Evolutionary conservation across 805 yeast genomes (phyloP).

Genomic region (Sugiyamaella valdiviana): DNA sequence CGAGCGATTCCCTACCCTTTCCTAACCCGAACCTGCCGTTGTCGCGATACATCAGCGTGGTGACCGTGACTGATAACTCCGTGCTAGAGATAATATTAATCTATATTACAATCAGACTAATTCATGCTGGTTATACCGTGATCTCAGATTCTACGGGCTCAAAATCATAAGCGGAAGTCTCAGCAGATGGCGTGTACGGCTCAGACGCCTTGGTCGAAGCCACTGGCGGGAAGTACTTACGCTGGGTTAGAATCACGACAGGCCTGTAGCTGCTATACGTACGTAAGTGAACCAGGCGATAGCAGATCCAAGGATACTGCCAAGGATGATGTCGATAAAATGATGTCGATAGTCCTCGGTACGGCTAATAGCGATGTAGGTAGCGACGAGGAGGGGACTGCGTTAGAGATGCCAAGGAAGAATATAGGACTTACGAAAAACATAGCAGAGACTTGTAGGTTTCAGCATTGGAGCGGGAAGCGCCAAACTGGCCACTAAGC

Average conservation of each 20-base stretch:
- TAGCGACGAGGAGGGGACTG: conserved; percentile 51
- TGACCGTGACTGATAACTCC: no score
- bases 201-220: conserved; percentile 12
- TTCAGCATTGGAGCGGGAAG: conserved; percentile 33
- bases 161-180: neutral
- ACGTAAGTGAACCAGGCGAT: conserved; percentile 45
- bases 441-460: conserved; percentile 23
- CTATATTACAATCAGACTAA: no score
- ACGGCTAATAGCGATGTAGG: conserved; percentile 73
- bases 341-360: conserved; percentile 92
- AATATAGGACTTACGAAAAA: conserved; percentile 18
- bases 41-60: neutral
- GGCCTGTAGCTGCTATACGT: conserved; percentile 7
- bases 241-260: conserved; percentile 1
- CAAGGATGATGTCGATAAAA: conserved; percentile 73
- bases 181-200: conserved; percentile 11
- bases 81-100: no score
- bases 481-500: conserved; percentile 42
- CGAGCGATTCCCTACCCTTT: neutral
- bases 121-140: no score
- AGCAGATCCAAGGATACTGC: conserved; percentile 57
- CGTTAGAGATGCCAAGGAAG: neutral
- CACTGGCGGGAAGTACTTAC: conserved; percentile 19
- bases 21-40: neutral
- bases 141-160: no score